These are phyloP conservation scores for Plasmopara halstedii DNA, from an alignment of 352 stramenopile genomes.

Conservation along the genomic window DNA sequence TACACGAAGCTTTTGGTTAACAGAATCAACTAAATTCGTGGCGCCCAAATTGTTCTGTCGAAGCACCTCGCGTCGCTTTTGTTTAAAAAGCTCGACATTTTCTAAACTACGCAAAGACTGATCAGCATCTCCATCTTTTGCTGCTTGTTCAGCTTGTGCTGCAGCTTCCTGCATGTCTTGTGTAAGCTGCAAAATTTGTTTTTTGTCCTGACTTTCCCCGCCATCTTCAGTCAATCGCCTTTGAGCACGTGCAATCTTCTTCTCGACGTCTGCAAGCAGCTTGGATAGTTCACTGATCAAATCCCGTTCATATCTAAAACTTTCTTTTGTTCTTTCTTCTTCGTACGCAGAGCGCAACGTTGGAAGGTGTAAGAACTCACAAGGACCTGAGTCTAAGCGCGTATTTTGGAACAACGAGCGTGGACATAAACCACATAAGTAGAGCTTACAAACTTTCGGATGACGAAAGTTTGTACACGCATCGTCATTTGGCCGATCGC, in stretches of 20 bases:
- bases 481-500: constrained; percentile 74
- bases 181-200: constrained; percentile 64
- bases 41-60: constrained; percentile 4
- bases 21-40: constrained; percentile 13
- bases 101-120: constrained; percentile 52
- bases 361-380: constrained; percentile 60
- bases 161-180: constrained; percentile 62
- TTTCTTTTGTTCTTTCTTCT: constrained; percentile 16
- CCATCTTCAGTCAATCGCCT: constrained; percentile 60
- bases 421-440: constrained; percentile 74
- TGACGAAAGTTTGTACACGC: constrained; percentile 57
- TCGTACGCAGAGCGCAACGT: constrained; percentile 61
- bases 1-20: constrained; percentile 82
- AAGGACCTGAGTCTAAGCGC: constrained; percentile 78
- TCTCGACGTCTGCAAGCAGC: constrained; percentile 69
- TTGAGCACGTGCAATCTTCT: constrained; percentile 69
- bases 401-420: constrained; percentile 89
- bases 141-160: constrained; percentile 48
- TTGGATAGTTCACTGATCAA: constrained; percentile 58
- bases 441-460: constrained; percentile 71
- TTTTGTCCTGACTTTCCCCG: constrained; percentile 14
- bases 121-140: constrained; percentile 50
- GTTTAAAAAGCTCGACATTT: constrained; percentile 55
- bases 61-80: constrained; percentile 17
- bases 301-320: constrained; percentile 65